Percentiles rank a stretch among this genome's conserved stretches.
These are phyloP conservation scores for Gossypioides kirkii DNA, from an alignment of 345 rosid genomes.

Conservation along the genomic window DNA sequence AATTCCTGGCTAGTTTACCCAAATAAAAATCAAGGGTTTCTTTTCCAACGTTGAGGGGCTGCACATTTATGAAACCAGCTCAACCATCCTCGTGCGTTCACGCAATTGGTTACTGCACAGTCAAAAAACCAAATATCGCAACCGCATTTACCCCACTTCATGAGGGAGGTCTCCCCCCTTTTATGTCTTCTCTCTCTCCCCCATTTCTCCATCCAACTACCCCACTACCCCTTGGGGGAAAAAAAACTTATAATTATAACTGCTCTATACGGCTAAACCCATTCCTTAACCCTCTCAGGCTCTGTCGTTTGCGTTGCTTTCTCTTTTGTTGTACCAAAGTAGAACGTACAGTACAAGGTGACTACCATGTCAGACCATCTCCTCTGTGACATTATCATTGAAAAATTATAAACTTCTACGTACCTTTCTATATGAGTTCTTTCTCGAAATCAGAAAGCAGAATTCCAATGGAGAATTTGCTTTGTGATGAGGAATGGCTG, in stretches of 20 bases:
- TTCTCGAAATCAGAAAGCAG: background rate
- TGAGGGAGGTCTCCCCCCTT: conserved; percentile 48
- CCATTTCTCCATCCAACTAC: conserved; percentile 15
- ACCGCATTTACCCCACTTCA: conserved; percentile 72
- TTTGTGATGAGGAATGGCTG: conserved; percentile 49
- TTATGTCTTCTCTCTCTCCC: conserved; percentile 19
- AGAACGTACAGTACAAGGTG: background rate
- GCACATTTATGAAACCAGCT: conserved; percentile 23
- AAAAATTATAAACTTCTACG: background rate
- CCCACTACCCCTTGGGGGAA: conserved; percentile 6
- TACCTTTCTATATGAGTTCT: background rate
- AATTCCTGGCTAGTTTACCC: too few relatives aligned
- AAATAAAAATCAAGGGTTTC: background rate
- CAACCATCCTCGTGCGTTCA: conserved; percentile 43
- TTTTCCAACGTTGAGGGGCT: background rate
- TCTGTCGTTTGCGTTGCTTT: background rate
- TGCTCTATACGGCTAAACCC: background rate
- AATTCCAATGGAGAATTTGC: conserved; percentile 33
- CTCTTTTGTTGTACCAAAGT: background rate
- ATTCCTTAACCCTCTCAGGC: background rate
- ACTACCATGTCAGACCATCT: conserved; percentile 20
- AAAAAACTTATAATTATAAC: conserved; percentile 1
- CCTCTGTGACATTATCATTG: background rate
- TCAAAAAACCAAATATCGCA: conserved; percentile 19
- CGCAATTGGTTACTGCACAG: conserved; percentile 48